phyloP scores from a whole-genome alignment of 2,329 filamentous ascomycete genomes.

The Fusarium vanettenii region DNA sequence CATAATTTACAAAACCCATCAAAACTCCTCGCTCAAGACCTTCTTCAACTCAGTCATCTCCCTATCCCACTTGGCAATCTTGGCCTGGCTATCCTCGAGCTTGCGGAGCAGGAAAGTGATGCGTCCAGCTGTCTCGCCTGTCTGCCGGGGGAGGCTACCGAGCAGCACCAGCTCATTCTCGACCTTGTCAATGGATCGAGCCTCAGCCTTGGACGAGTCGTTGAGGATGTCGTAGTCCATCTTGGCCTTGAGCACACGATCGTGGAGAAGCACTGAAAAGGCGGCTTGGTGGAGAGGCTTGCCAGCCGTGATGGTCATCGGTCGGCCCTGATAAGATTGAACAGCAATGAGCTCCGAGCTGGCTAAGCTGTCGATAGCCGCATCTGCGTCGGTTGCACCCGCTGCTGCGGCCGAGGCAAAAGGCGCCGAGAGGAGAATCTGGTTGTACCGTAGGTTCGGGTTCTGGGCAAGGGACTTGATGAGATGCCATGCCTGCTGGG shows the following conservation, averaged over 20 bases:
- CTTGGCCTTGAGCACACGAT: conserved; percentile 77
- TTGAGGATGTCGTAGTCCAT: conserved; percentile 78
- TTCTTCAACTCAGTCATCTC: conserved; percentile 80
- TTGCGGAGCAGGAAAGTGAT: conserved; percentile 80
- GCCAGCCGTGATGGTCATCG: conserved; percentile 80
- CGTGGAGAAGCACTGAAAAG: conserved; percentile 77
- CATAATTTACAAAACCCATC: conserved; percentile 1
- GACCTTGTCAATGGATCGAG: conserved; percentile 78
- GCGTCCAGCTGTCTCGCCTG: conserved; percentile 73
- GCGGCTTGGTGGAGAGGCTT: conserved; percentile 89
- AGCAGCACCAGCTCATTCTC: conserved; percentile 81
- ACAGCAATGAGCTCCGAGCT: conserved; percentile 89
- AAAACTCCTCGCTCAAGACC: conserved; percentile 62
- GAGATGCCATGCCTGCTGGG: conserved; percentile 90
- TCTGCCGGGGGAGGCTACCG: conserved; percentile 77
- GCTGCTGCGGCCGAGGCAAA: conserved; percentile 64
- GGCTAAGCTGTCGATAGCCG: conserved; percentile 81
- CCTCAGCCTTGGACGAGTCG: conserved; percentile 78
- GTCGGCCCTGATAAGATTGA: conserved; percentile 78
- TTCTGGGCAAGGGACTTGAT: conserved; percentile 81
- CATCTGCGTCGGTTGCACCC: conserved; percentile 71
- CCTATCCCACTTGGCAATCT: conserved; percentile 78
- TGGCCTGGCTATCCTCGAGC: conserved; percentile 77
- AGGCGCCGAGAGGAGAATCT: conserved; percentile 80
- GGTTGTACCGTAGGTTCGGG: conserved; percentile 82